Evolutionary conservation across 768 basidiomycete species (phyloP).

Genomic region (Russula lepida): DNA sequence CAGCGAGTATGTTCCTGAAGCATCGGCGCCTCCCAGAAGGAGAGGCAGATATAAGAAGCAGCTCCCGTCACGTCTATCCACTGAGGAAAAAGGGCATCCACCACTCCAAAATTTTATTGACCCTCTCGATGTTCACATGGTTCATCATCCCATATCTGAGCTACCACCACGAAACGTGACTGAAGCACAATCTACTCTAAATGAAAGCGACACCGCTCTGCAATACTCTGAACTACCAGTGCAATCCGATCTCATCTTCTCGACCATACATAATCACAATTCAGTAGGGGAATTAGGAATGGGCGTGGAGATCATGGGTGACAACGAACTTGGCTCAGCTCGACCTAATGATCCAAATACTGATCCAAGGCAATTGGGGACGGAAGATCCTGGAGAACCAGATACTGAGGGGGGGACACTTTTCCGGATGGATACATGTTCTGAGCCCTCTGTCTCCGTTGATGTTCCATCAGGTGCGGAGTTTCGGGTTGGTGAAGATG

Average conservation of each 20-base stretch:
- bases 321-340: not conserved
- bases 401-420: not conserved
- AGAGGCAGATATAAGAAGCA: constrained; percentile 21
- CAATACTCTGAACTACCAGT: not conserved
- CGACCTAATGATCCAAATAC: not conserved
- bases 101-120: not conserved
- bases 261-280: not conserved
- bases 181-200: not conserved
- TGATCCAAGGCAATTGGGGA: not conserved
- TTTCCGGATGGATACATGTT: not conserved
- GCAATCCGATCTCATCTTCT: not conserved
- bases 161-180: not conserved
- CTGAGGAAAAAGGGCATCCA: not conserved
- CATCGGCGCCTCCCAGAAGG: constrained; percentile 4
- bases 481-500: not conserved
- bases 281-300: not conserved
- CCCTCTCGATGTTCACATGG: not conserved
- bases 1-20: not conserved
- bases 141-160: not conserved
- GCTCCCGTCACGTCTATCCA: not conserved
- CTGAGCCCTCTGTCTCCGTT: not conserved
- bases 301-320: not conserved
- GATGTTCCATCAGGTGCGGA: not conserved
- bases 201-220: not conserved
- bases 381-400: not conserved